Evolutionary conservation across 805 yeast genomes (phyloP).

Genomic region (Lipomyces mesembrius): DNA sequence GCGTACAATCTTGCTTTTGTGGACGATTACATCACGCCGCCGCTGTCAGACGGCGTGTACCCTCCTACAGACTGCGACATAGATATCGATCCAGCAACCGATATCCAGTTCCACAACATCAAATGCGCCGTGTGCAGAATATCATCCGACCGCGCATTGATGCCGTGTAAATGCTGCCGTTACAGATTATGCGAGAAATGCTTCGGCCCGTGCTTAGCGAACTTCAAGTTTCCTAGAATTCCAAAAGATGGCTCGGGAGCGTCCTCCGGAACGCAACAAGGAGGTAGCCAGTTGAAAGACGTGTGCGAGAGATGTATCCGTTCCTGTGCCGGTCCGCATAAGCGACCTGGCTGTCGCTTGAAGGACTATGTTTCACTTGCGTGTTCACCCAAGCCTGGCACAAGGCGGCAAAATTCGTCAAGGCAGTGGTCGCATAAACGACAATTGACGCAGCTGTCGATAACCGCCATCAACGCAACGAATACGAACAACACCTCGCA

Average conservation of each 20-base stretch:
- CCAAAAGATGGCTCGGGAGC: constrained; percentile 7
- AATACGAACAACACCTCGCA: background rate
- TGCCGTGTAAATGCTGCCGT: constrained; percentile 18
- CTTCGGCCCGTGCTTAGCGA: constrained; percentile 22
- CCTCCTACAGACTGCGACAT: background rate
- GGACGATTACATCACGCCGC: constrained; percentile 22
- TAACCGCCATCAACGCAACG: constrained; percentile 1
- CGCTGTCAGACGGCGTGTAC: background rate
- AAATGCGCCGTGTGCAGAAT: background rate
- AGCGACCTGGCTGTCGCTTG: constrained; percentile 20
- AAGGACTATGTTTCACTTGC: background rate
- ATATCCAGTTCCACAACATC: background rate
- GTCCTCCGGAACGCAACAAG: constrained; percentile 11
- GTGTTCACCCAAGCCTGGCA: background rate
- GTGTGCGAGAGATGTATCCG: constrained; percentile 27
- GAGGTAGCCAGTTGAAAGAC: constrained; percentile 7
- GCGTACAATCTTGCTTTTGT: constrained; percentile 18
- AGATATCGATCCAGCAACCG: constrained; percentile 3
- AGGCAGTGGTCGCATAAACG: constrained; percentile 13
- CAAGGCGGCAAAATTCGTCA: background rate
- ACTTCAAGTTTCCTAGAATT: constrained; percentile 25
- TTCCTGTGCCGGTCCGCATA: constrained; percentile 29
- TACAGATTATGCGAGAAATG: constrained; percentile 18
- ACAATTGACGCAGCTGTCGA: constrained; percentile 19
- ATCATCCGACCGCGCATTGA: background rate